Conservation (phyloP, 2,329 filamentous ascomycete genomes). For the Xylaria sp. region DNA sequence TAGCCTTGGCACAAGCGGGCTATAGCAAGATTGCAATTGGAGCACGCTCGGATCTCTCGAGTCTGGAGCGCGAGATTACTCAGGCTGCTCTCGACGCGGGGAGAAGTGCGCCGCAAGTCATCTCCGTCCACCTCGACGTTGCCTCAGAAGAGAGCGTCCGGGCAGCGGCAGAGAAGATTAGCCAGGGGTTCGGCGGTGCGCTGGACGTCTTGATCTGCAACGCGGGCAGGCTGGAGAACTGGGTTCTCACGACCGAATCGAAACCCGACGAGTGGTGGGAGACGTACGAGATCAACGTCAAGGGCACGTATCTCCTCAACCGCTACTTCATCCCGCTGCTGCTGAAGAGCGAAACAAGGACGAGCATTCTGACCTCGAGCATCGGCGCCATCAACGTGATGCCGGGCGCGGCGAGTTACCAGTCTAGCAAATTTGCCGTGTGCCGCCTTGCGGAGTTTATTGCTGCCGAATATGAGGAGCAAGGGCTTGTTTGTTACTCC, state of each 20-base stretch:
- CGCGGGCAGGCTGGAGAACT: conserved; percentile 36
- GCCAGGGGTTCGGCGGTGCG: conserved; percentile 24
- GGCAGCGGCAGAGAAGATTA: conserved; percentile 29
- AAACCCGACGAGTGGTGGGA: conserved; percentile 27
- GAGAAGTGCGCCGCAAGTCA: conserved; percentile 27
- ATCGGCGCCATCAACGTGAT: conserved; percentile 34
- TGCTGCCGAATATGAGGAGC: conserved; percentile 38
- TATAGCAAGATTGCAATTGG: conserved; percentile 45
- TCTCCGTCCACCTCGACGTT: conserved; percentile 34
- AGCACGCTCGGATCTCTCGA: conserved; percentile 44
- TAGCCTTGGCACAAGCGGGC: conserved; percentile 46
- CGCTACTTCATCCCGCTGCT: conserved; percentile 28
- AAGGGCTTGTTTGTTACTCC: conserved; percentile 38
- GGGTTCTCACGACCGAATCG: conserved; percentile 25
- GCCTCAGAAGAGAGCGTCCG: conserved; percentile 32
- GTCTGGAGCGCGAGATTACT: conserved; percentile 36
- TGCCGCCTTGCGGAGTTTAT: conserved; percentile 42
- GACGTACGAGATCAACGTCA: conserved; percentile 29
- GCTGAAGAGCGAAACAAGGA: conserved; percentile 32
- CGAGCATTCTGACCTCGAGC: conserved; percentile 39
- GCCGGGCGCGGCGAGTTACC: conserved; percentile 40
- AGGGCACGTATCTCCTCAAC: conserved; percentile 27
- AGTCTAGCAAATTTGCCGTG: conserved; percentile 41
- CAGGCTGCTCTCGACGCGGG: conserved; percentile 30
- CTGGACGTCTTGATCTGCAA: conserved; percentile 39